phyloP scores from a whole-genome alignment of 1,284 basidiomycete species.

The Leccinum cinnamomeum region DNA sequence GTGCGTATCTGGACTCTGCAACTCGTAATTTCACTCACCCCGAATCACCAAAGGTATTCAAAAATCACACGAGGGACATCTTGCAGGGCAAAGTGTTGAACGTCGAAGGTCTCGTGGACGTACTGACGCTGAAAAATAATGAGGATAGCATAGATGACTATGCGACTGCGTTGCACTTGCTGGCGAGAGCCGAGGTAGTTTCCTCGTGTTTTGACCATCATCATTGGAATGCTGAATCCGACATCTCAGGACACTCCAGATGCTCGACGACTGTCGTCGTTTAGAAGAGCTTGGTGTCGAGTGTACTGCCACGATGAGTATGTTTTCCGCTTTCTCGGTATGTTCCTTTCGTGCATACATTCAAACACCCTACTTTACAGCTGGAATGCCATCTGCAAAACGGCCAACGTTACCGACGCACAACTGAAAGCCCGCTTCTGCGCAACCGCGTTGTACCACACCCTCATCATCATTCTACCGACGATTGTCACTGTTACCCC shows the following conservation, averaged over 20 bases:
- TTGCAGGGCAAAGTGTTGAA: slow-evolving; percentile 68
- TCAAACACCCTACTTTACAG: slow-evolving; percentile 40
- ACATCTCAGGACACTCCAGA: slow-evolving; percentile 61
- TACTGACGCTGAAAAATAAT: slow-evolving; percentile 74
- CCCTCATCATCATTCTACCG: slow-evolving; percentile 51
- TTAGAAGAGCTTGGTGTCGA: slow-evolving; percentile 81
- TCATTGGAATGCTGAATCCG: slow-evolving; percentile 8
- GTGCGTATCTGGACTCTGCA: slow-evolving; percentile 32
- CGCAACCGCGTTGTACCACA: slow-evolving; percentile 67
- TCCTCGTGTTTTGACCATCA: neutral
- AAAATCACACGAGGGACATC: slow-evolving; percentile 59
- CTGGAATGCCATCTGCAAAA: slow-evolving; percentile 70
- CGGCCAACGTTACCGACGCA: slow-evolving; percentile 66
- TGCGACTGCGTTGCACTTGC: slow-evolving; percentile 61
- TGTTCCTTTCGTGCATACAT: neutral
- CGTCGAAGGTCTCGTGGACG: slow-evolving; percentile 68
- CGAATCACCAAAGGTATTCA: slow-evolving; percentile 54
- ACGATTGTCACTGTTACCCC: slow-evolving; percentile 26
- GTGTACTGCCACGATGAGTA: slow-evolving; percentile 89
- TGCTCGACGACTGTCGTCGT: slow-evolving; percentile 64
- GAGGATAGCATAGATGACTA: slow-evolving; percentile 55
- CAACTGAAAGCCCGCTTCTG: slow-evolving; percentile 66
- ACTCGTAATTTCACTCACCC: neutral
- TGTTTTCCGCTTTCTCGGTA: slow-evolving; percentile 31
- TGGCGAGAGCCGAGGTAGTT: slow-evolving; percentile 55